Evolutionary conservation across 805 yeast species (phyloP).

Genomic region (Torulaspora gathmanii): DNA sequence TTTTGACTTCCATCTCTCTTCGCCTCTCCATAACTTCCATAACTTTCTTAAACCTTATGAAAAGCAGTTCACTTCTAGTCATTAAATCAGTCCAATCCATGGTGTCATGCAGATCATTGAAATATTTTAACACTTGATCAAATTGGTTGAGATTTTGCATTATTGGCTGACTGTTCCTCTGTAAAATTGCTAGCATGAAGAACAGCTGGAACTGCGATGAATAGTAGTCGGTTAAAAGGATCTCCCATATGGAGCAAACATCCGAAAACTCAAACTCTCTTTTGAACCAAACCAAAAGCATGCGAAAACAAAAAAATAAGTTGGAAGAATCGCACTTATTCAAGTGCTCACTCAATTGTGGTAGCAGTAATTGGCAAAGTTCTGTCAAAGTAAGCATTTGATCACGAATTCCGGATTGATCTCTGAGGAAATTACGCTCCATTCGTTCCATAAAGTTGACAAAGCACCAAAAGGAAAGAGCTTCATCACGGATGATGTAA

Average conservation of each 20-base stretch:
- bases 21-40: constrained; percentile 70
- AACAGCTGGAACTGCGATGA: constrained; percentile 85
- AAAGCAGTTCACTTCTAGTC: constrained; percentile 79
- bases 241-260: constrained; percentile 83
- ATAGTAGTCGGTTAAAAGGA: constrained; percentile 81
- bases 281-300: constrained; percentile 93
- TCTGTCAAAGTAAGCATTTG: constrained; percentile 83
- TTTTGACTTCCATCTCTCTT: constrained; percentile 21
- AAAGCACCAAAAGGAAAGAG: constrained; percentile 84
- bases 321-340: constrained; percentile 85
- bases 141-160: constrained; percentile 68
- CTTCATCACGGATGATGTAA: constrained; percentile 60
- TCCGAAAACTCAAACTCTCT: constrained; percentile 82
- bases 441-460: constrained; percentile 83
- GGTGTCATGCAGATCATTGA: constrained; percentile 81
- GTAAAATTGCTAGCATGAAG: constrained; percentile 82
- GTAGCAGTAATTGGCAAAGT: constrained; percentile 84
- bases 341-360: constrained; percentile 74
- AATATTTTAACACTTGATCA: constrained; percentile 87
- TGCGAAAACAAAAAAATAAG: constrained; percentile 88
- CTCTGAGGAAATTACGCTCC: constrained; percentile 90
- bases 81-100: constrained; percentile 71
- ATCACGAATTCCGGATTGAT: constrained; percentile 86
- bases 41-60: constrained; percentile 73
- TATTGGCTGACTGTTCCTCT: constrained; percentile 76